Percentiles rank a stretch among this genome's conserved stretches.
phyloP scores from a whole-genome alignment of 2,329 filamentous ascomycete genomes.

The Zymoseptoria pseudotritici region DNA sequence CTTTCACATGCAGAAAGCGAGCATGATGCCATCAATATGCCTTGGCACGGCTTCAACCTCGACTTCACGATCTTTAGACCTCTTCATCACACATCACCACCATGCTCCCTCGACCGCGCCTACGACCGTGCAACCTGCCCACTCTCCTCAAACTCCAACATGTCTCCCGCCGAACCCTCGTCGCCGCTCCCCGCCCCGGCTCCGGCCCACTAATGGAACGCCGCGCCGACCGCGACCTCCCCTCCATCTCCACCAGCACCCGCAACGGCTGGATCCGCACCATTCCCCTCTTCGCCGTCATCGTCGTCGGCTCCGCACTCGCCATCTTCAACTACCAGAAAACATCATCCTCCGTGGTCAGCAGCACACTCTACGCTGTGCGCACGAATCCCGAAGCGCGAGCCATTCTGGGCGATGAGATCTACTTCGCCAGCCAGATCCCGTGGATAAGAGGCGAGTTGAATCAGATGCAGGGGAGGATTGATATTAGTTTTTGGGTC shows the following conservation, averaged over 20 bases:
- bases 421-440: slow-evolving; percentile 43
- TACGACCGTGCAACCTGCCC: slow-evolving; percentile 9
- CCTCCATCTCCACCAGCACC: slow-evolving; percentile 30
- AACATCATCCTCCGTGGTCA: slow-evolving; percentile 70
- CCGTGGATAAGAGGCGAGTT: slow-evolving; percentile 57
- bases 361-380: slow-evolving; percentile 82
- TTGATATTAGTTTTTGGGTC: slow-evolving; percentile 81
- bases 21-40: background rate
- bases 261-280: slow-evolving; percentile 46
- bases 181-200: slow-evolving; percentile 44
- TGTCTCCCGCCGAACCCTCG: slow-evolving; percentile 34
- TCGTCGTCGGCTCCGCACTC: slow-evolving; percentile 64
- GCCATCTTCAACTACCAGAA: slow-evolving; percentile 99
- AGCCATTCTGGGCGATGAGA: slow-evolving; percentile 67
- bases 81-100: slow-evolving; percentile 5
- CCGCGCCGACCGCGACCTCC: slow-evolving; percentile 47
- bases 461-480: slow-evolving; percentile 86
- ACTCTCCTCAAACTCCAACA: slow-evolving; percentile 4
- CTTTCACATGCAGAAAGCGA: background rate
- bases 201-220: slow-evolving; percentile 47
- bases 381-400: slow-evolving; percentile 71
- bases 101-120: slow-evolving; percentile 22
- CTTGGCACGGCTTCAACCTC: slow-evolving; percentile 1
- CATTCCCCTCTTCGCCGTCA: slow-evolving; percentile 69
- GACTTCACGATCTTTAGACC: slow-evolving; percentile 1